phyloP scores from a whole-genome alignment of 371 early-diverging fungal genomes.

The Mucor irregularis region DNA sequence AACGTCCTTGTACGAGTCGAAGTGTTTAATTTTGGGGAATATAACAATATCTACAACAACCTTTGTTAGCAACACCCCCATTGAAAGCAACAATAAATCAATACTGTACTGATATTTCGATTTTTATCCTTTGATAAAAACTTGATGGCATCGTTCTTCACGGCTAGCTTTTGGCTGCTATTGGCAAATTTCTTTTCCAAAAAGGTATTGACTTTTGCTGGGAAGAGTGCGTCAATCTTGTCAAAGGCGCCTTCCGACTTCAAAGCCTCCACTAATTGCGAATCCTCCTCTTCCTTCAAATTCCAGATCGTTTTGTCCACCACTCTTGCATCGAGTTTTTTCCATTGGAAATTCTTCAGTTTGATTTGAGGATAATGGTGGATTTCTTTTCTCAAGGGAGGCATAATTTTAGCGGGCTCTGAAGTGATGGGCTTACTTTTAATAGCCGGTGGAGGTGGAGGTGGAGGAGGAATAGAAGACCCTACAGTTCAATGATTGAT shows the following conservation, averaged over 20 bases:
- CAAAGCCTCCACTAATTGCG: constrained; percentile 25
- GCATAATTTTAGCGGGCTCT: neutral
- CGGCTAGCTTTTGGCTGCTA: constrained; percentile 8
- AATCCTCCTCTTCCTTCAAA: constrained; percentile 19
- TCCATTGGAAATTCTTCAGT: constrained; percentile 48
- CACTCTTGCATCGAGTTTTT: constrained; percentile 37
- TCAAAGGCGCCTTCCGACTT: constrained; percentile 35
- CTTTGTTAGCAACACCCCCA: too few species aligned
- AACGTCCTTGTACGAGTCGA: constrained; percentile 21
- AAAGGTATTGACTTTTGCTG: constrained; percentile 42
- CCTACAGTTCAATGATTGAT: neutral
- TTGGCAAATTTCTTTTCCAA: constrained; percentile 30
- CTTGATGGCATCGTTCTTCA: constrained; percentile 25
- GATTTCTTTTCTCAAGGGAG: constrained; percentile 35
- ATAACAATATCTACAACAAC: constrained; percentile 31
- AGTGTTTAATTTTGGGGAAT: constrained; percentile 25
- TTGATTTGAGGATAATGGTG: constrained; percentile 44
- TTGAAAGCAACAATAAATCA: too few species aligned
- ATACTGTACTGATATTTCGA: constrained; percentile 44
- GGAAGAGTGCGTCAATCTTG: constrained; percentile 39
- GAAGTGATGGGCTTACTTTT: neutral
- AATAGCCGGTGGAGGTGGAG: constrained; percentile 1
- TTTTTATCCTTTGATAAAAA: constrained; percentile 44
- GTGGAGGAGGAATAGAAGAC: constrained; percentile 14
- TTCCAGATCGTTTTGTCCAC: constrained; percentile 44